Evolutionary conservation across 2,329 filamentous ascomycete genomes (phyloP).

Genomic region (Myriangium duriaei): DNA sequence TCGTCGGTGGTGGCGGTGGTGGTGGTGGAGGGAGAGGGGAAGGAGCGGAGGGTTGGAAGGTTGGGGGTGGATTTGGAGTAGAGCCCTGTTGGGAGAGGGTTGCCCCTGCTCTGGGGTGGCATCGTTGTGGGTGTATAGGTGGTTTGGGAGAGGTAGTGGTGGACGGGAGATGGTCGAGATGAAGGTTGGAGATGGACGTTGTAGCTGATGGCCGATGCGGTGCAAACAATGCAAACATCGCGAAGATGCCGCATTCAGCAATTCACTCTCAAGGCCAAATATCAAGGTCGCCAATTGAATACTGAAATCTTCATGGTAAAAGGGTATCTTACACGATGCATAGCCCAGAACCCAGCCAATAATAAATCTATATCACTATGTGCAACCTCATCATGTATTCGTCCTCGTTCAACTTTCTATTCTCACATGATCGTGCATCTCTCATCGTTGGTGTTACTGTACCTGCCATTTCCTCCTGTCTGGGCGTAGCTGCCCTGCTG

Average conservation of each 20-base stretch:
- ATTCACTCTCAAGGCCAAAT: no score
- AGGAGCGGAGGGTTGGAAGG: constrained; percentile 29
- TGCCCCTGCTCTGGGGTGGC: constrained; percentile 33
- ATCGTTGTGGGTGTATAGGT: constrained; percentile 15
- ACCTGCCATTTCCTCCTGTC: not conserved
- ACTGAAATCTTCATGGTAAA: no score
- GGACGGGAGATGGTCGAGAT: not conserved
- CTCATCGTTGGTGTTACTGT: constrained; percentile 1
- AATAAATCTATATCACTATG: no score
- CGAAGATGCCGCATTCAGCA: no score
- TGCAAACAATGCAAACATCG: not conserved
- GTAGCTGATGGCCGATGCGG: not conserved
- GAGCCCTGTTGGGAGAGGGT: constrained; percentile 25
- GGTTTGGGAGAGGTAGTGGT: not conserved
- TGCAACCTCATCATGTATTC: no score
- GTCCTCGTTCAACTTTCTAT: not conserved
- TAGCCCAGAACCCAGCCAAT: no score
- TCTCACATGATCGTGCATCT: constrained; percentile 5
- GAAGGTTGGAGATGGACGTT: not conserved
- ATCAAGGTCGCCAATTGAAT: no score
- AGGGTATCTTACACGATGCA: no score
- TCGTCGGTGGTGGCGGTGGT: constrained; percentile 10
- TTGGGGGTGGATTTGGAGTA: constrained; percentile 37
- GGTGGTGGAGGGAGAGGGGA: constrained; percentile 15
- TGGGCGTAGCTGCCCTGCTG: constrained; percentile 1